Conservation (phyloP, 306 rosid genomes). For the Trichosanthes truncata region DNA sequence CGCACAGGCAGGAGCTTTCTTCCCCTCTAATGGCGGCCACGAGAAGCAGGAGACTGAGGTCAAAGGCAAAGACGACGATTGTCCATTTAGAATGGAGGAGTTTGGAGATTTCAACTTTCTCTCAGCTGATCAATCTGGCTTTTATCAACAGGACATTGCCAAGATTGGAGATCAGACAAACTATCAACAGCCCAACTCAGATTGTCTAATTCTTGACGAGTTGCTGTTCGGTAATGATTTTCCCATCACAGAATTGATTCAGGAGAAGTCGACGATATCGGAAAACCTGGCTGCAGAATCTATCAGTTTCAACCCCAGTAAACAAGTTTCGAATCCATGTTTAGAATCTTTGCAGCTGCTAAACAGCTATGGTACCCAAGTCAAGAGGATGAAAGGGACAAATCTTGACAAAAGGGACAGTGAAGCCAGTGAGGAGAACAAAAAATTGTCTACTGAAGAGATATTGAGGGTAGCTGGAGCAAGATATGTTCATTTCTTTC, state of each 20-base stretch:
- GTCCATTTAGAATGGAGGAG: constrained; percentile 18
- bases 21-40: constrained; percentile 7
- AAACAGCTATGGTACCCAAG: constrained; percentile 29
- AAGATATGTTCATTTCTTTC: constrained; percentile 49
- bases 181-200: constrained; percentile 11
- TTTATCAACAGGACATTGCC: constrained; percentile 6
- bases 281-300: constrained; percentile 8
- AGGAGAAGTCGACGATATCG: not conserved
- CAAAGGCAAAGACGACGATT: constrained; percentile 9
- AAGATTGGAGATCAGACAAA: constrained; percentile 16
- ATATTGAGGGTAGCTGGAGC: constrained; percentile 57
- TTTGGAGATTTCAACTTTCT: constrained; percentile 15
- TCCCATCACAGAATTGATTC: constrained; percentile 14
- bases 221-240: constrained; percentile 18
- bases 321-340: constrained; percentile 15
- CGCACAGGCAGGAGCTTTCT: constrained; percentile 13
- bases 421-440: not conserved
- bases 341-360: constrained; percentile 44
- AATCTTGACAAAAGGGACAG: not conserved
- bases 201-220: constrained; percentile 20
- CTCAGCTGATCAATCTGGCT: constrained; percentile 2
- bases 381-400: constrained; percentile 31
- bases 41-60: constrained; percentile 13
- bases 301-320: constrained; percentile 6
- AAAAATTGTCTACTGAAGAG: constrained; percentile 51